Percentiles rank a stretch among this genome's conserved stretches.
Evolutionary conservation across 768 basidiomycete genomes (phyloP).

Genomic region (Psilocybe cubensis): DNA sequence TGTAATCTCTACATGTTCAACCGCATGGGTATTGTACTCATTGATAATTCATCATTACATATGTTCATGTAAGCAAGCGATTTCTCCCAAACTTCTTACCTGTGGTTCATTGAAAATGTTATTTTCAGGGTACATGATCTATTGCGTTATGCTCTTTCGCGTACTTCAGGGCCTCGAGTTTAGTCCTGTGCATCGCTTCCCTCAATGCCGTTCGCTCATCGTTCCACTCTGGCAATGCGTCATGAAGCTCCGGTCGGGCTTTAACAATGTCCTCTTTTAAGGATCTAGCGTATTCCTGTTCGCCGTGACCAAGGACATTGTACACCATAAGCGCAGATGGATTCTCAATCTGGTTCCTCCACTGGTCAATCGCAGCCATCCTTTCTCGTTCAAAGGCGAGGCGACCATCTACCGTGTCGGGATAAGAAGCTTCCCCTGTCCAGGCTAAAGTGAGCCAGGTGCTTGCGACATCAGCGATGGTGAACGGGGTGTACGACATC

Average conservation of each 20-base stretch:
- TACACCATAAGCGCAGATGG: conserved; percentile 39
- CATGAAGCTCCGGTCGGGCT: conserved; percentile 31
- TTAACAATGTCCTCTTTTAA: conserved; percentile 37
- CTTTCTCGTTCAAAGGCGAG: conserved; percentile 42
- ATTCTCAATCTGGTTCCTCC: conserved; percentile 20
- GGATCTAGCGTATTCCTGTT: conserved; percentile 38
- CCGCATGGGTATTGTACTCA: no score
- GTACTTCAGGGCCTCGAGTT: conserved; percentile 35
- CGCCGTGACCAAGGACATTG: conserved; percentile 35
- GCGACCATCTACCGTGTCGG: conserved; percentile 32
- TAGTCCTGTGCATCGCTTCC: conserved; percentile 39
- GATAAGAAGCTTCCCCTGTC: conserved; percentile 34
- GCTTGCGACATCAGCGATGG: conserved; percentile 50
- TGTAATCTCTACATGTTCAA: no score
- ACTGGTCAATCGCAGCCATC: conserved; percentile 29
- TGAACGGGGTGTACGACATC: conserved; percentile 50
- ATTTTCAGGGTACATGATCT: no score
- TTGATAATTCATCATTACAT: no score
- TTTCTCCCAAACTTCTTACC: no score
- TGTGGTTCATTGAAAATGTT: no score
- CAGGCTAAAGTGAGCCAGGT: conserved; percentile 52
- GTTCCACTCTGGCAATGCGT: conserved; percentile 38
- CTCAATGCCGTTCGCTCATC: conserved; percentile 32
- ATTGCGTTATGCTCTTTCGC: conserved; percentile 20
- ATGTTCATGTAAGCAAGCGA: no score